Conservation (phyloP, 2,329 filamentous ascomycete species). For the Cladosporium sp. region DNA sequence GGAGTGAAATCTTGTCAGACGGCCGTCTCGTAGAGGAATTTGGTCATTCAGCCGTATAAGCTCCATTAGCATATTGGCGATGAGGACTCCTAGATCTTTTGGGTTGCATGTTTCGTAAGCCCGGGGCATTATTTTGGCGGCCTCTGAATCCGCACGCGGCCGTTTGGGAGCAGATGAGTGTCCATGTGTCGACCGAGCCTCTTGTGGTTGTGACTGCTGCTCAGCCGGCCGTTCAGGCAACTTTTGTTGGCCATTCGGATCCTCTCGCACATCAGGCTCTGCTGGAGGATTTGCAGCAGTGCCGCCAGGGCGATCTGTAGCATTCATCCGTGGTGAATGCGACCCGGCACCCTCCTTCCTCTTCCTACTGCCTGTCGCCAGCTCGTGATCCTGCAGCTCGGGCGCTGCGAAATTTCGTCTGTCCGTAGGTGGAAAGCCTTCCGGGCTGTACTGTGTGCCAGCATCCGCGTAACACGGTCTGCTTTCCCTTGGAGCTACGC, state of each 20-base stretch:
- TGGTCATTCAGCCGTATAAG: slow-evolving; percentile 90
- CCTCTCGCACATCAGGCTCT: slow-evolving; percentile 15
- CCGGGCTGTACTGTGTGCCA: slow-evolving; percentile 58
- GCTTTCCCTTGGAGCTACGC: not conserved
- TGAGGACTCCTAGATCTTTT: slow-evolving; percentile 85
- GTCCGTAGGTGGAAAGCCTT: slow-evolving; percentile 49
- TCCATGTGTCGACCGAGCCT: slow-evolving; percentile 36
- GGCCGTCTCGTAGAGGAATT: slow-evolving; percentile 79
- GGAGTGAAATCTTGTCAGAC: slow-evolving; percentile 89
- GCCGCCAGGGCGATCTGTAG: slow-evolving; percentile 1
- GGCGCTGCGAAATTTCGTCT: slow-evolving; percentile 28
- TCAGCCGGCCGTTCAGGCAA: slow-evolving; percentile 13
- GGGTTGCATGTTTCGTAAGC: slow-evolving; percentile 80
- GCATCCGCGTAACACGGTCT: slow-evolving; percentile 45
- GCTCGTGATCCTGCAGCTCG: slow-evolving; percentile 23
- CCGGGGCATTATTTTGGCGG: slow-evolving; percentile 64
- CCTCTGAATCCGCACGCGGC: slow-evolving; percentile 51
- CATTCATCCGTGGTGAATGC: slow-evolving; percentile 26
- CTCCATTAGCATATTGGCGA: slow-evolving; percentile 94
- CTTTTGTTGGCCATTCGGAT: slow-evolving; percentile 13
- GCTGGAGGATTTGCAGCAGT: slow-evolving; percentile 18
- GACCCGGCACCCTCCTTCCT: slow-evolving; percentile 29
- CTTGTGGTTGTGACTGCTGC: slow-evolving; percentile 26
- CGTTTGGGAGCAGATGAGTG: slow-evolving; percentile 35
- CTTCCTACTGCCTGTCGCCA: slow-evolving; percentile 30